phyloP scores from a whole-genome alignment of 306 rosid genomes.

The Cucurbita moschata region DNA sequence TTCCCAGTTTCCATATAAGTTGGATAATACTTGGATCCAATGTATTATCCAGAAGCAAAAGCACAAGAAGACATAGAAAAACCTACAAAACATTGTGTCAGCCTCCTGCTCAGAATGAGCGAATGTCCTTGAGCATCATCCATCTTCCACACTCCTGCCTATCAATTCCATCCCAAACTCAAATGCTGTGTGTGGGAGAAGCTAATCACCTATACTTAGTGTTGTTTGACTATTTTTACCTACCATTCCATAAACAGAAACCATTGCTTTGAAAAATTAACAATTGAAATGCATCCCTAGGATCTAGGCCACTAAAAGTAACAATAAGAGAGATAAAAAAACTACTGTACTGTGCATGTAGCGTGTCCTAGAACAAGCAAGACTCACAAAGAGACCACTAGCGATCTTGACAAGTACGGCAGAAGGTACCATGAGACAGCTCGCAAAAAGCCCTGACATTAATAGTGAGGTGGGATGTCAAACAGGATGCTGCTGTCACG shows the following conservation, averaged over 20 bases:
- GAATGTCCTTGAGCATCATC: not conserved
- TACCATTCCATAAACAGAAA: not conserved
- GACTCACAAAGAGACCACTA: conserved; percentile 97
- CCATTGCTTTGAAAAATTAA: not conserved
- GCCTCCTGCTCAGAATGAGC: not conserved
- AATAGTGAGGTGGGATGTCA: conserved; percentile 52
- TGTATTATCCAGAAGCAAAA: not conserved
- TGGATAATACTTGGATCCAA: not conserved
- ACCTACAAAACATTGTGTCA: not conserved
- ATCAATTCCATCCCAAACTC: not conserved
- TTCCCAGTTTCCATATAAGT: not conserved
- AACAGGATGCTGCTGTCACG: conserved; percentile 26
- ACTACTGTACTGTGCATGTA: conserved; percentile 2
- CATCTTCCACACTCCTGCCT: not conserved
- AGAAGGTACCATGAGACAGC: conserved; percentile 95
- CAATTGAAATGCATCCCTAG: not conserved
- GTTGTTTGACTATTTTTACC: not conserved
- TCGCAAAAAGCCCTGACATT: conserved; percentile 57
- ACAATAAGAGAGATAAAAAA: not conserved
- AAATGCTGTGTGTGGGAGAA: not conserved
- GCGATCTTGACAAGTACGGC: conserved; percentile 99
- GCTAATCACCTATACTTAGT: not conserved
- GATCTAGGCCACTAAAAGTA: not conserved
- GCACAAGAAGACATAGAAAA: not conserved
- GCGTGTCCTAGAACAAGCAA: conserved; percentile 57